phyloP scores from a whole-genome alignment of 305 asterid genomes.

The Fraxinus sp. region DNA sequence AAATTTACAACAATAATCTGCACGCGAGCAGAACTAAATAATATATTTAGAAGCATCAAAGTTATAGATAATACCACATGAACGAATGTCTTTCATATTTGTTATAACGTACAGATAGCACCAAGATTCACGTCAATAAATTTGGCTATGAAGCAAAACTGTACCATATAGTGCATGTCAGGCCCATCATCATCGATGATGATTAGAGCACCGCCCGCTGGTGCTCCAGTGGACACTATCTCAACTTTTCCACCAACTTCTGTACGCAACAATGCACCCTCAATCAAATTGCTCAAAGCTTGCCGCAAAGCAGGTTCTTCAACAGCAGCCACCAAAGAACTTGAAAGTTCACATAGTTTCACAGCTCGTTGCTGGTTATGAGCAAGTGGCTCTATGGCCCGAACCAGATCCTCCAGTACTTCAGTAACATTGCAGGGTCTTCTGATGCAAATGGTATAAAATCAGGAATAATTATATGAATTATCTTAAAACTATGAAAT shows the following conservation, averaged over 20 bases:
- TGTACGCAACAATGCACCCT: constrained; percentile 81
- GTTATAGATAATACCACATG: background rate
- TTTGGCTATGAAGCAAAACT: background rate
- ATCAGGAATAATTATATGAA: constrained; percentile 5
- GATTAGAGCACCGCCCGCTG: constrained; percentile 93
- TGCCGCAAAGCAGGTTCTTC: constrained; percentile 93
- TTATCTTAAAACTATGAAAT: constrained; percentile 17
- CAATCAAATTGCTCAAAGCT: constrained; percentile 90
- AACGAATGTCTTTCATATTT: background rate
- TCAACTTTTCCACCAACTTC: constrained; percentile 75
- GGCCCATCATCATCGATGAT: constrained; percentile 94
- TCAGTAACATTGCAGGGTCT: constrained; percentile 73
- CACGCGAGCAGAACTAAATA: background rate
- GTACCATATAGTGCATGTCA: constrained; percentile 98
- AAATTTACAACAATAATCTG: background rate
- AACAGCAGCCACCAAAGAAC: constrained; percentile 65
- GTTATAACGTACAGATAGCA: background rate
- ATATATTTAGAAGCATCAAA: background rate
- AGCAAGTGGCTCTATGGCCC: constrained; percentile 81
- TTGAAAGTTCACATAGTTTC: constrained; percentile 60
- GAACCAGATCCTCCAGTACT: constrained; percentile 72
- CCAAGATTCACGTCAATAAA: constrained; percentile 5
- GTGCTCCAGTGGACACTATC: constrained; percentile 68
- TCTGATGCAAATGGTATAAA: constrained; percentile 27
- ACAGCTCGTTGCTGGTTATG: constrained; percentile 63